phyloP scores from a whole-genome alignment of 257 asterid species.

The Rhazya stricta region DNA sequence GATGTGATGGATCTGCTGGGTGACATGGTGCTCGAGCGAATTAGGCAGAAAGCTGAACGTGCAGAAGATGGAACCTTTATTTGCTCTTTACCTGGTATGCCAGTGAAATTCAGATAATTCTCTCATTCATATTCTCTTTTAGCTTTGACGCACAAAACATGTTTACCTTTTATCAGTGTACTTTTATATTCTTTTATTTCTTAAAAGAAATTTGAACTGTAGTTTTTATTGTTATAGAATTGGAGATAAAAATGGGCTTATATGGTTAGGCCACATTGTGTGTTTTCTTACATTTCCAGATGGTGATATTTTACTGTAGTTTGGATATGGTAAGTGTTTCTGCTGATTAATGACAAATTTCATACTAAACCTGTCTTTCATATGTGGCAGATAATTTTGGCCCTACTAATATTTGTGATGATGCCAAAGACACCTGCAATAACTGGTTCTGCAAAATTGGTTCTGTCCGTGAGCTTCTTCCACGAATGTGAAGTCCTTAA shows the following conservation, averaged over 20 bases:
- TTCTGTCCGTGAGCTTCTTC: conserved; percentile 68
- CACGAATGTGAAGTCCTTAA: conserved; percentile 72
- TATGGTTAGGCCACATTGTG: neutral
- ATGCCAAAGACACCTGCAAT: conserved; percentile 88
- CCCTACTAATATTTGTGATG: conserved; percentile 45
- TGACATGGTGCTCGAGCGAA: conserved; percentile 76
- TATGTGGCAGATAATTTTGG: conserved; percentile 56
- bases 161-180: neutral
- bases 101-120: conserved; percentile 7
- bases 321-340: neutral
- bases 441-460: conserved; percentile 89
- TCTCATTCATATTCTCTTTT: conserved; percentile 8
- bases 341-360: neutral
- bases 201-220: neutral
- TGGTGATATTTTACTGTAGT: neutral
- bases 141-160: neutral
- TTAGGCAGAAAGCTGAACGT: conserved; percentile 54
- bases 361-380: conserved; percentile 9
- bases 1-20: conserved; percentile 87
- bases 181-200: neutral
- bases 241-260: neutral
- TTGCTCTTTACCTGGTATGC: conserved; percentile 56
- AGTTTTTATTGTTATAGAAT: neutral
- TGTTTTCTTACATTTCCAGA: neutral
- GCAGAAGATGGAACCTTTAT: conserved; percentile 48